A percentile compares a stretch with the other conserved stretches of the same genome.
Evolutionary conservation across 768 basidiomycete genomes (phyloP).

Genomic region (Naganishia onofrii): DNA sequence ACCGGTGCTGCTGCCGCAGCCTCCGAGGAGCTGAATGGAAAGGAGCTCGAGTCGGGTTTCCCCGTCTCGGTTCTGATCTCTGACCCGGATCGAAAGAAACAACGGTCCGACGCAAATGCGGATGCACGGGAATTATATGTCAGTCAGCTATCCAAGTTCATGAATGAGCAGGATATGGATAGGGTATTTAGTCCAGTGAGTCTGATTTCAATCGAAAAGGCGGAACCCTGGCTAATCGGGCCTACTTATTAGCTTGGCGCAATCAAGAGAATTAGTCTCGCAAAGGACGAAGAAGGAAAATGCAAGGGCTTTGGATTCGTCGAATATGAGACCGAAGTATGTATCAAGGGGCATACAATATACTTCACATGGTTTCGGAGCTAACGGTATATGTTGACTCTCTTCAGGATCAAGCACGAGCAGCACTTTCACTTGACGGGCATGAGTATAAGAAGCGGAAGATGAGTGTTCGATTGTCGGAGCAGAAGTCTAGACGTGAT

Average conservation of each 20-base stretch:
- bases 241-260: conserved; percentile 64
- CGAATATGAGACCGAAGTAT: conserved; percentile 79
- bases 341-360: conserved; percentile 31
- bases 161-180: conserved; percentile 71
- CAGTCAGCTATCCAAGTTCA: conserved; percentile 75
- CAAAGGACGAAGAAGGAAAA: conserved; percentile 66
- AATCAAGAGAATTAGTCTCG: conserved; percentile 77
- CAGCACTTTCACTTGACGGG: conserved; percentile 59
- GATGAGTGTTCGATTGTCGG: conserved; percentile 69
- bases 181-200: conserved; percentile 74
- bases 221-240: not conserved
- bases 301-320: conserved; percentile 87
- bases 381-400: not conserved
- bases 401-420: not conserved
- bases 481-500: not conserved
- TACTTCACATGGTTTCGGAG: not conserved
- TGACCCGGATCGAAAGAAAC: conserved; percentile 83
- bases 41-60: conserved; percentile 68
- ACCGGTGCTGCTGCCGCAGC: conserved; percentile 70
- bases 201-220: not conserved
- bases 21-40: conserved; percentile 75
- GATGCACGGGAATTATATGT: conserved; percentile 83
- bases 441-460: conserved; percentile 83
- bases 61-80: conserved; percentile 77
- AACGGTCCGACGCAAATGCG: conserved; percentile 81